These are phyloP conservation scores for Daucus carota DNA, from an alignment of 129 eudicot genomes.

Conservation along the genomic window DNA sequence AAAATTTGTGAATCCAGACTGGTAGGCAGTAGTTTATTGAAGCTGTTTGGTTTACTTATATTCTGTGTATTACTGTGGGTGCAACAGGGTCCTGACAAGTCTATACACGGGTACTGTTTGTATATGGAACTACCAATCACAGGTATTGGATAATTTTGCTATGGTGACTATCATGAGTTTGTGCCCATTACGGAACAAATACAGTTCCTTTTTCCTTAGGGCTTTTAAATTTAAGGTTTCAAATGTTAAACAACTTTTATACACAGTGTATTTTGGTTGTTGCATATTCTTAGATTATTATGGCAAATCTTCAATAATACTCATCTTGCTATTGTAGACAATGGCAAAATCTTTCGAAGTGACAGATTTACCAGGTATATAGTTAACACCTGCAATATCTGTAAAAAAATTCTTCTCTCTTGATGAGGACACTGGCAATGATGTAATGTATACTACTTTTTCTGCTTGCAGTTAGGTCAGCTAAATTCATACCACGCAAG, in stretches of 20 bases:
- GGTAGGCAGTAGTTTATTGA: slow-evolving; percentile 13
- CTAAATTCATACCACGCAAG: slow-evolving; percentile 73
- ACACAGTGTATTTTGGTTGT: not conserved
- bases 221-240: not conserved
- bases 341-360: slow-evolving; percentile 82
- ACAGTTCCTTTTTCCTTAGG: not conserved
- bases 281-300: not conserved
- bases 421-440: not conserved
- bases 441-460: slow-evolving; percentile 17
- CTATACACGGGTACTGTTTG: slow-evolving; percentile 77
- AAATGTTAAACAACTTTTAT: not conserved
- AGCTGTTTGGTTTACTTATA: slow-evolving; percentile 20
- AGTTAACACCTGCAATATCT: slow-evolving; percentile 4
- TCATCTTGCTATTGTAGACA: slow-evolving; percentile 31
- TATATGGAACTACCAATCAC: slow-evolving; percentile 90
- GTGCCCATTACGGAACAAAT: too few species aligned
- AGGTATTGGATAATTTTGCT: slow-evolving; percentile 33
- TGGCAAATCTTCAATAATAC: not conserved
- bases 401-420: not conserved
- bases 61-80: slow-evolving; percentile 5
- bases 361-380: slow-evolving; percentile 77
- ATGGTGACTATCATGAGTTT: not conserved
- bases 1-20: not conserved
- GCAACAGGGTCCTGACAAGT: slow-evolving; percentile 71
- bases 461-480: slow-evolving; percentile 55